A percentile compares a stretch with the other conserved stretches of the same genome.
phyloP scores from a whole-genome alignment of 768 basidiomycete genomes.

The Neoboletus subvelutipes region DNA sequence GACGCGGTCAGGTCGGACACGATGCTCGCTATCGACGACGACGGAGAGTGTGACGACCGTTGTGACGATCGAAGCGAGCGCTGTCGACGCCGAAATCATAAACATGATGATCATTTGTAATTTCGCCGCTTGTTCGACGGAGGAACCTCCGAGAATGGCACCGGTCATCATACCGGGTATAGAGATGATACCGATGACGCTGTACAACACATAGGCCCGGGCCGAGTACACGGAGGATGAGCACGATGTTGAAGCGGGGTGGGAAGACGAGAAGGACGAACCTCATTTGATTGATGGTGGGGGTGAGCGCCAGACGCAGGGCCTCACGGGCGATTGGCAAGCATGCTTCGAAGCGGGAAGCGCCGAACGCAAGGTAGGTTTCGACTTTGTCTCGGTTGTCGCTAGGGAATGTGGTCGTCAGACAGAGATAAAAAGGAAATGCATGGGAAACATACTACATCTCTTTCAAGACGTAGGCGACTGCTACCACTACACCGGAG shows the following conservation, averaged over 20 bases:
- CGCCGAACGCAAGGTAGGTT: constrained; percentile 83
- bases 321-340: constrained; percentile 76
- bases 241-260: neutral
- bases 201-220: constrained; percentile 24
- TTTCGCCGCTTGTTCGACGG: constrained; percentile 80
- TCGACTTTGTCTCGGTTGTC: constrained; percentile 87
- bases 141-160: constrained; percentile 82
- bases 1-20: constrained; percentile 64
- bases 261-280: constrained; percentile 21
- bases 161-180: constrained; percentile 93
- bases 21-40: constrained; percentile 66
- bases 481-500: constrained; percentile 68
- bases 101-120: constrained; percentile 95
- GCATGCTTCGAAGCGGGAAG: constrained; percentile 80
- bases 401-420: constrained; percentile 34
- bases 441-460: constrained; percentile 50
- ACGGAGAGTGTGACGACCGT: constrained; percentile 59
- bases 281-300: constrained; percentile 88
- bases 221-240: neutral
- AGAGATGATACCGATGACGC: constrained; percentile 74
- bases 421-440: neutral
- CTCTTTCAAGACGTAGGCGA: constrained; percentile 72
- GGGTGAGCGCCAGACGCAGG: constrained; percentile 75
- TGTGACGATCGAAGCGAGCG: constrained; percentile 65
- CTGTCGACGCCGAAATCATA: constrained; percentile 80